Conservation (phyloP, 805 yeast genomes). For the Torulaspora maleeae region DNA sequence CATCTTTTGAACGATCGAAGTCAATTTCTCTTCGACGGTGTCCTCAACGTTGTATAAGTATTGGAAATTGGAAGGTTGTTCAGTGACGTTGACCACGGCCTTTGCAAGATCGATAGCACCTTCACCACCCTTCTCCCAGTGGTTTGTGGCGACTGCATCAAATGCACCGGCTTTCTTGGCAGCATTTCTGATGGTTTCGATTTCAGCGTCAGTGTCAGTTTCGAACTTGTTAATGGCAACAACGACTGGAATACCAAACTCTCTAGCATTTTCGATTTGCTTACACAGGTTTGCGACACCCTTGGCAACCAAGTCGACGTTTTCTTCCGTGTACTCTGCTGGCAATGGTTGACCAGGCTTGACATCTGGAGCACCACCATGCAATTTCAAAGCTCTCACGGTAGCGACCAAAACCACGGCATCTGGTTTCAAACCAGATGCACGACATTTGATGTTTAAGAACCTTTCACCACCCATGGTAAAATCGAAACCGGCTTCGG, state of each 20-base stretch:
- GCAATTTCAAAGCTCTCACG: slow-evolving; percentile 91
- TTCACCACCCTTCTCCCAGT: slow-evolving; percentile 93
- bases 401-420: slow-evolving; percentile 93
- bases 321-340: slow-evolving; percentile 71
- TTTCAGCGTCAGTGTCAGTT: slow-evolving; percentile 76
- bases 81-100: slow-evolving; percentile 72
- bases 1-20: slow-evolving; percentile 77
- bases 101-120: slow-evolving; percentile 85
- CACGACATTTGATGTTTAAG: slow-evolving; percentile 90
- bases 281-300: slow-evolving; percentile 89
- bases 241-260: slow-evolving; percentile 85
- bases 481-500: slow-evolving; percentile 98
- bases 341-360: slow-evolving; percentile 90
- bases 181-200: slow-evolving; percentile 70
- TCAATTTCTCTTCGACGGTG: slow-evolving; percentile 74
- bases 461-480: slow-evolving; percentile 99
- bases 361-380: slow-evolving; percentile 96
- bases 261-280: slow-evolving; percentile 80
- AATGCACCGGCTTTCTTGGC: slow-evolving; percentile 89
- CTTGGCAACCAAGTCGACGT: slow-evolving; percentile 65
- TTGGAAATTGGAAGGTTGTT: slow-evolving; percentile 45
- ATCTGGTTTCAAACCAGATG: slow-evolving; percentile 84
- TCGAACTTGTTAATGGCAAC: slow-evolving; percentile 90
- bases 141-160: slow-evolving; percentile 85
- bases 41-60: slow-evolving; percentile 68